These are phyloP conservation scores for Salvia rosmarinus DNA, from an alignment of 257 asterid genomes.

Conservation along the genomic window DNA sequence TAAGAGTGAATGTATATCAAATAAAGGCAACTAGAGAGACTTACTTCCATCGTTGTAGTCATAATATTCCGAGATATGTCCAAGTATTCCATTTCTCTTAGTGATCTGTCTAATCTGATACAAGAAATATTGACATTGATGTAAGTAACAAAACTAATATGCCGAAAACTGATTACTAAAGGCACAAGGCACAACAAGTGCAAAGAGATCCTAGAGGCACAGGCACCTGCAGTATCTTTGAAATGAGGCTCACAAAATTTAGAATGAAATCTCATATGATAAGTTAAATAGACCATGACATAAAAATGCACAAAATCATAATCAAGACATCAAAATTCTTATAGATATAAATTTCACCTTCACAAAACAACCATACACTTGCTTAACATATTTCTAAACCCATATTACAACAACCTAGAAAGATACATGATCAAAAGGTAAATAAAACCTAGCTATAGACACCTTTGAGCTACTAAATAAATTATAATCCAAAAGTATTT, in stretches of 20 bases:
- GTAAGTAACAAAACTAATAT: conserved; percentile 21
- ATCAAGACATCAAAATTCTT: not conserved
- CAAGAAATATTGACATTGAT: conserved; percentile 22
- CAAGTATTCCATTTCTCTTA: conserved; percentile 14
- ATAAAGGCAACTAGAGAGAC: conserved; percentile 31
- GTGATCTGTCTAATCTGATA: conserved; percentile 51
- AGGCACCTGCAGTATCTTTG: not conserved
- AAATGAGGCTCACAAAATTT: not conserved
- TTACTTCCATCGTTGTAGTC: conserved; percentile 73
- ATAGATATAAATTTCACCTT: not conserved
- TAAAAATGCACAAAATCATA: not conserved
- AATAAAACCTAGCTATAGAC: not conserved
- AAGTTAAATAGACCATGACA: not conserved
- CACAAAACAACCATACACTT: not conserved
- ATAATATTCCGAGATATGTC: conserved; percentile 42
- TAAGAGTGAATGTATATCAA: not conserved
- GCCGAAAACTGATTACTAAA: not conserved
- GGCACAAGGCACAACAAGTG: not conserved
- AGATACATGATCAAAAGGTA: not conserved
- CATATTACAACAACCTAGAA: not conserved
- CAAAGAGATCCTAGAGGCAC: not conserved
- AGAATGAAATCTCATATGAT: not conserved
- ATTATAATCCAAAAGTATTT: no score
- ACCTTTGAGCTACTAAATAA: not conserved
- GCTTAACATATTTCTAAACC: not conserved